These are phyloP conservation scores for Betula pendula DNA, from an alignment of 306 rosid genomes.

Conservation along the genomic window DNA sequence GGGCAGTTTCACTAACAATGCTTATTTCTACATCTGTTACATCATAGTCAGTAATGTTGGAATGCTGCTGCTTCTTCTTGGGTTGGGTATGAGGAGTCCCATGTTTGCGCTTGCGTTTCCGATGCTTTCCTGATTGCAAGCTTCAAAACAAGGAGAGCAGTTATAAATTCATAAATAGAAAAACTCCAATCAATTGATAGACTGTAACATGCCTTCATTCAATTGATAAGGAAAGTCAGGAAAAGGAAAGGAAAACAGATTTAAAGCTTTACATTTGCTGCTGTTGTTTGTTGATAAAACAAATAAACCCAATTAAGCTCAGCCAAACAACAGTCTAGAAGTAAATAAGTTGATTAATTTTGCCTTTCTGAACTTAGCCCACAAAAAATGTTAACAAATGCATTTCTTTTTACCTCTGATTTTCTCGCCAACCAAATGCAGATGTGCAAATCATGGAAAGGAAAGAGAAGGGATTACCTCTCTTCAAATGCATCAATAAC, in stretches of 20 bases:
- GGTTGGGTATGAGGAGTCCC: conserved; percentile 50
- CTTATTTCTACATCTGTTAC: conserved; percentile 44
- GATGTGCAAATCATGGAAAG: background rate
- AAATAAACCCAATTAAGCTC: background rate
- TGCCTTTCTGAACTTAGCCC: background rate
- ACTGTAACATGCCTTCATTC: background rate
- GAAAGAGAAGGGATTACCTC: conserved; percentile 43
- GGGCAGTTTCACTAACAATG: conserved; percentile 39
- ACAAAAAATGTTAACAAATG: background rate
- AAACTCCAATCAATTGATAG: background rate
- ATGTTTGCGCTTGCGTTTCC: conserved; percentile 62
- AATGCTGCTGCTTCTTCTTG: conserved; percentile 71
- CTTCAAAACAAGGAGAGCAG: conserved; percentile 38
- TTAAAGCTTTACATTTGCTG: background rate
- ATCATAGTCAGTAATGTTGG: conserved; percentile 49
- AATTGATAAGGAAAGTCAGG: background rate
- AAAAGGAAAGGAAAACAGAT: background rate
- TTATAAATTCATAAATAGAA: conserved; percentile 8
- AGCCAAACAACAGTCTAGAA: background rate
- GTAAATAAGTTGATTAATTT: background rate
- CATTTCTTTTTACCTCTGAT: background rate
- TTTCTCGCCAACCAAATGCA: background rate
- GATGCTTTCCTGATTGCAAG: conserved; percentile 51
- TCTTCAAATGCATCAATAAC: conserved; percentile 77
- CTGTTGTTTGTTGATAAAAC: background rate